Conservation (phyloP, 371 early-diverging fungal genomes). For the Blakeslea trispora region DNA sequence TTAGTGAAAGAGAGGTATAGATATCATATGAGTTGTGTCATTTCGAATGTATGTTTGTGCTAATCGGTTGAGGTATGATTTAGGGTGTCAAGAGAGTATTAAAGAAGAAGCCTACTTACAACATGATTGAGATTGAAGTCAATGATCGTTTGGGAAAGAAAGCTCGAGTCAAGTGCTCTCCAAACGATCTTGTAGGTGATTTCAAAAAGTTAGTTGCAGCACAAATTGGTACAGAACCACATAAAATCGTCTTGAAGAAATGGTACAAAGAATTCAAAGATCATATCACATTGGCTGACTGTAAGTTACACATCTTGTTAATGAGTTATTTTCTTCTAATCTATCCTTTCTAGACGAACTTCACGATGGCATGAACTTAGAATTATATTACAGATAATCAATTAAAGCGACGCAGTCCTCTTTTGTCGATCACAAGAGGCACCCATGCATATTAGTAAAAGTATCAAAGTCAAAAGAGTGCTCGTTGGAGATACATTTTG, state of each 20-base stretch:
- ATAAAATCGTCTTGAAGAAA: slow-evolving; percentile 92
- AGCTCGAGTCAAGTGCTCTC: slow-evolving; percentile 85
- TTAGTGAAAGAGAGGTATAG: slow-evolving; percentile 9
- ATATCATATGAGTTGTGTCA: background rate
- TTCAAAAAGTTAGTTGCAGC: slow-evolving; percentile 92
- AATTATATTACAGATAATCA: slow-evolving; percentile 71
- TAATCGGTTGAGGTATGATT: too few relatives aligned
- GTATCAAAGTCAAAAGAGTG: too few relatives aligned
- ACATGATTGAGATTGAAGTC: slow-evolving; percentile 69
- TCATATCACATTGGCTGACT: slow-evolving; percentile 92
- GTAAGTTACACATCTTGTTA: slow-evolving; percentile 46
- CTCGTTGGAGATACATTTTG: too few relatives aligned
- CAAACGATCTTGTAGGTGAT: slow-evolving; percentile 87
- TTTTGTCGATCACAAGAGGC: too few relatives aligned
- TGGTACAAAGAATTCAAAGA: slow-evolving; percentile 92
- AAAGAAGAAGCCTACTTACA: slow-evolving; percentile 30
- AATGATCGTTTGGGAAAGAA: slow-evolving; percentile 95
- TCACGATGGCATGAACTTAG: slow-evolving; percentile 91
- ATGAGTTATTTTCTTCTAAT: background rate
- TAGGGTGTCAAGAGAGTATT: slow-evolving; percentile 18
- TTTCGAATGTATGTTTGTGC: too few relatives aligned
- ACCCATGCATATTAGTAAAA: too few relatives aligned
- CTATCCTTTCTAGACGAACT: slow-evolving; percentile 68
- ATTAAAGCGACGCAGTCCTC: too few relatives aligned
- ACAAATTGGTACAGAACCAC: slow-evolving; percentile 89